Base-by-base conservation (phyloP, 148 eudicot genomes). In the Tetragonia tetragonoides region DNA sequence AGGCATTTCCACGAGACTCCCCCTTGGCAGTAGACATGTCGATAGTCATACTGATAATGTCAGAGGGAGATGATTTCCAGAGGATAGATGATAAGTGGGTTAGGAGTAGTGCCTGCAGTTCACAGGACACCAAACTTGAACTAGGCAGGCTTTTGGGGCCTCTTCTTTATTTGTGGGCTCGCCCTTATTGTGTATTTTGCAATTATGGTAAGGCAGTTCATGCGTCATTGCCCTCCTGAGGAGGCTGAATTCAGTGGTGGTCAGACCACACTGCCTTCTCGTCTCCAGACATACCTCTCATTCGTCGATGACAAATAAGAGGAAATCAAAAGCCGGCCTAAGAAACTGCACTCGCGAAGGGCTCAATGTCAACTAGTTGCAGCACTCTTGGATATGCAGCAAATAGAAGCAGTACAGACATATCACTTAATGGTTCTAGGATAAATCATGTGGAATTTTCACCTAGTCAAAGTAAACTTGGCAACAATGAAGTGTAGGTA, bases 11-110 rank as follows among this genome's bases (percentile, higher is more conserved):
- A 5, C 75, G 87, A 71, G 94, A 90, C 73, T 92, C 97, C 9
- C 94, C 92, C n/a, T 78, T 92, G 76, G 89, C 93, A 46, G 74
- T 80, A 49, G 97, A 90, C 83, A 61, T 92, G 88, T 89, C 95
- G 68, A 90, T 90, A 12, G 94, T 95, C 6, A 78, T 90, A 59
- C 84, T 92, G 66, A 85, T 84, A 53, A 84, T 92, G 42, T 88
- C 97, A 8, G 93, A 90, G 82, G 86, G 80, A 17, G 95, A 95
- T 0, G 97, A 92, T 62, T 81, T 92, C 37, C 97, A 92, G 18
- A 79, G 92, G 77, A 92, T 90, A 78, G 86, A 89, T 41, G 94
- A 90, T 78, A 92, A 92, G 80, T 92, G 97, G 97, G 83, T 92
- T 18, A 81, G 47, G 73, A 76, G 89, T 60, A 87, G 90, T 18